Conservation (phyloP, 805 yeast genomes). For the Lipomyces mesembrius region DNA sequence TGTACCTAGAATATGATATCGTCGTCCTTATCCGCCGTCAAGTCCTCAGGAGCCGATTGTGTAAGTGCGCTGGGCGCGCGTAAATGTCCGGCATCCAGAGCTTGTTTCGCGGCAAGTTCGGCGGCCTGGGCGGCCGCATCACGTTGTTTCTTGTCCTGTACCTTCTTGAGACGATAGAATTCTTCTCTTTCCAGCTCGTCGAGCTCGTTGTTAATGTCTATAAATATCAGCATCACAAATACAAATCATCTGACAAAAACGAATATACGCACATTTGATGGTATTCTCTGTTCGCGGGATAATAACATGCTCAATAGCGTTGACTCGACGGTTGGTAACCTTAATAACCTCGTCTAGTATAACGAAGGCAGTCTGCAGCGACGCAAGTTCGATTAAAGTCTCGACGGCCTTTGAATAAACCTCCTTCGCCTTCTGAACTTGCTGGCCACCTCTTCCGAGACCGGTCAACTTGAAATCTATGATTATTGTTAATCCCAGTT, state of each 20-base stretch:
- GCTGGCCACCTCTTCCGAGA: constrained; percentile 98
- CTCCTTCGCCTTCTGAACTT: constrained; percentile 89
- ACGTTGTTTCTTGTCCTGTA: constrained; percentile 89
- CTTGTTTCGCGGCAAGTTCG: constrained; percentile 31
- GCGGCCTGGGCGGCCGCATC: constrained; percentile 68
- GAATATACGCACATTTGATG: constrained; percentile 53
- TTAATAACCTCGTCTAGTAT: constrained; percentile 96
- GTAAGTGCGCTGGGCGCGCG: constrained; percentile 44
- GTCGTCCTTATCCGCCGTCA: constrained; percentile 52
- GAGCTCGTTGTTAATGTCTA: constrained; percentile 88
- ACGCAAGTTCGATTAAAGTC: constrained; percentile 92
- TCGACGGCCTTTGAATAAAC: constrained; percentile 97
- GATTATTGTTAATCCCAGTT: background rate
- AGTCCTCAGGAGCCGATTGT: constrained; percentile 38
- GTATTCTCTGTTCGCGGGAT: constrained; percentile 98
- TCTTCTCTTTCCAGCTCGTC: constrained; percentile 99
- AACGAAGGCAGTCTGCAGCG: constrained; percentile 94
- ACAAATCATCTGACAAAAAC: background rate
- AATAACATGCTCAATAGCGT: constrained; percentile 97
- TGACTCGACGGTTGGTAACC: constrained; percentile 97
- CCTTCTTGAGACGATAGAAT: constrained; percentile 93
- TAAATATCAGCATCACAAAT: constrained; percentile 20
- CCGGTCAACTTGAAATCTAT: constrained; percentile 94
- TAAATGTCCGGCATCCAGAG: constrained; percentile 42
- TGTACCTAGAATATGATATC: constrained; percentile 46